Base-by-base conservation (phyloP, 2,329 filamentous ascomycete genomes). In the Sclerotinia glacialis region DNA sequence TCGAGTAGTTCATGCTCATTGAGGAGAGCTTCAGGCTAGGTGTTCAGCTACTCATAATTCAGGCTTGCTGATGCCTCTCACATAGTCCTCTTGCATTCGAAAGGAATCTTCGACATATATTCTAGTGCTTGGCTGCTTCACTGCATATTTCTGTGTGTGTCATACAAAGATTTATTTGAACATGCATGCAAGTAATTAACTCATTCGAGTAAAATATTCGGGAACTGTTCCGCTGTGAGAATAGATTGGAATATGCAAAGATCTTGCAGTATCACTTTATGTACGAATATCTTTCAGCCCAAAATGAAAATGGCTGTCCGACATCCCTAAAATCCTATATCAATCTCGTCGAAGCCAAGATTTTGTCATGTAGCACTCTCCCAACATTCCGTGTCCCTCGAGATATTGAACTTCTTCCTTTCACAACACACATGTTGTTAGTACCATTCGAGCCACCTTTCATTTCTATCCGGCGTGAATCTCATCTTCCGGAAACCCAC, bases 401-500 rank as follows among this genome's bases (percentile, higher is more conserved):
- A 86, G 21, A 81, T 83, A 70, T 85, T 86, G 65, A 86, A 79
- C 76, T 88, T 88, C 66, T 72, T 74, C 40, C 87, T 79, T 71
- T 89, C 86, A 0, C 88, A 89, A 93, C 78, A 2, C 89, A 88
- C 64, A 88, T 84, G 2, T 85, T 85, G 77, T 93, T 93, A 1
- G 89, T 88, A 0, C 89, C 90, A 67, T 85, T 86, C 52, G 76
- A 76, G 34, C 76, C 83, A 28, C 76, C 83, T 81, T 7, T 80
- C 14, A 63, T 83, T 83, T 11, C 82, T 81, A 73, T 92, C 89
- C 2, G 87, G 84, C 72, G 82, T 82, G 74, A 90, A 92, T 66
- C 89, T 78, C 89, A 74, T 92, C 89, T 9, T 82, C 78, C 21
- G 80, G 80, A 69, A 79, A 81, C 14, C 72, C 75, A 28, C 69